These are phyloP conservation scores for Emiliania huxleyi DNA, from an alignment of 78 protist genomes.

Conservation along the genomic window DNA sequence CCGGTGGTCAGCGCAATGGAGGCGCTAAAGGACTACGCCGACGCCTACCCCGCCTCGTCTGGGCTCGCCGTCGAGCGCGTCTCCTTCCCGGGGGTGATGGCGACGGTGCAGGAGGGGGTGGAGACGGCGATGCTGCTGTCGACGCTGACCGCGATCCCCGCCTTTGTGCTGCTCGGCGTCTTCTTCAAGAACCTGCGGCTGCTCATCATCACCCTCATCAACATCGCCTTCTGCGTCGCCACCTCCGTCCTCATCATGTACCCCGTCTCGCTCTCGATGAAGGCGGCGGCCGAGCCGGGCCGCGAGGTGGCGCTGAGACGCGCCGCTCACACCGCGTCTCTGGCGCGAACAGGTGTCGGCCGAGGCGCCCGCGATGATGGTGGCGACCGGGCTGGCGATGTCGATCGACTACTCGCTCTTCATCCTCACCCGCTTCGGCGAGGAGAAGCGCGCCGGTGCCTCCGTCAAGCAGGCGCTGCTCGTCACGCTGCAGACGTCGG, in stretches of 20 bases:
- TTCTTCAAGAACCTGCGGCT: constrained; percentile 24
- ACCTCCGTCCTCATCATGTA: constrained; percentile 40
- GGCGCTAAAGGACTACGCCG: background rate
- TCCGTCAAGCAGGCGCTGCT: background rate
- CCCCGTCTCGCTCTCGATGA: background rate
- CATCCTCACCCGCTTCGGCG: constrained; percentile 66
- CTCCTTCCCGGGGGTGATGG: background rate
- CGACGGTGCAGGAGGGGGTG: background rate
- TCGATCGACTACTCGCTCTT: constrained; percentile 74
- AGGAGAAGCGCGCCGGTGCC: constrained; percentile 34
- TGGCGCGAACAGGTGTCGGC: too few species aligned
- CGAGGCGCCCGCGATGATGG: background rate
- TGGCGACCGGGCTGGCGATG: constrained; percentile 57
- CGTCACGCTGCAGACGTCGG: constrained; percentile 7
- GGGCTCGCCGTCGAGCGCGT: background rate
- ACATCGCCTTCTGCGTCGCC: constrained; percentile 11
- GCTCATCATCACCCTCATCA: constrained; percentile 38
- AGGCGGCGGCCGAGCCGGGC: too few species aligned
- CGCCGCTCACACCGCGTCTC: too few species aligned
- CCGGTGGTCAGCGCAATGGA: background rate
- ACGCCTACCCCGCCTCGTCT: background rate
- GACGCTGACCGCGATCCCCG: background rate
- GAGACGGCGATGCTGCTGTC: background rate
- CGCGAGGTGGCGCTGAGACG: too few species aligned
- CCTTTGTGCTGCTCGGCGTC: background rate